Evolutionary conservation across 208 protist species (phyloP), one percentile per base, ranked within the genome.

Genomic region (Phytomonas francai): DNA sequence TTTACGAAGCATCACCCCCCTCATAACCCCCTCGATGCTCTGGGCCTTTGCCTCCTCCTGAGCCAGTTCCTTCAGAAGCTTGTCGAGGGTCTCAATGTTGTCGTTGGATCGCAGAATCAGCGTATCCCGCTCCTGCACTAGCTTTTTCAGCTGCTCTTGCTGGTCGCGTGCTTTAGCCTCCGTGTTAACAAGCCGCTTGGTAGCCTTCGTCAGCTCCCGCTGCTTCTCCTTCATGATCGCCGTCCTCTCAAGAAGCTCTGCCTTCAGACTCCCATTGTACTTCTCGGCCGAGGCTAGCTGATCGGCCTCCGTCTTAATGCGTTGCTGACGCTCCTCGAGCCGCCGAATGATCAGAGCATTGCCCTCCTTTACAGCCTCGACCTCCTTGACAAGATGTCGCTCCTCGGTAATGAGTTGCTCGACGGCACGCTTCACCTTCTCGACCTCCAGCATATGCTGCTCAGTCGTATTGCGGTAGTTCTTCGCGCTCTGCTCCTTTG

Each of bases 401-500:
- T 94, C 85, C 11, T 94, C 86, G 0, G 59, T 22, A 12, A 65
- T 58, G 4, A 85, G 72, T 19, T 65, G 36, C 62, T 88, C 85
- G 34, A 87, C 64, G 60, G 73, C 39, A 16, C 63, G 59, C 4
- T 67, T 64, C 62, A 68, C 70, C 39, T 83, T 72, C 36, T 91
- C 83, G 57, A 91, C 77, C 39, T 85, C 77, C 1, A 81, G 67
- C 60, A 88, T 70, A 58, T 73, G 76, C 66, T 86, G 65, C 70
- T 89, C 84, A 0, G 88, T 78, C 3, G 82, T 73, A 65, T 79
- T 74, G 60, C 94, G 84, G 63, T 91, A 92, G 78, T 95, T 85
- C 22, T 91, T 80, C 67, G 98, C 89, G 67, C 96, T 91, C 70
- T 95, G 79, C 70, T 99, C 94, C 64, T 96, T 83, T 16, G 77